Base-by-base conservation (phyloP, 331 rosid genomes). In the Telfairia occidentalis region DNA sequence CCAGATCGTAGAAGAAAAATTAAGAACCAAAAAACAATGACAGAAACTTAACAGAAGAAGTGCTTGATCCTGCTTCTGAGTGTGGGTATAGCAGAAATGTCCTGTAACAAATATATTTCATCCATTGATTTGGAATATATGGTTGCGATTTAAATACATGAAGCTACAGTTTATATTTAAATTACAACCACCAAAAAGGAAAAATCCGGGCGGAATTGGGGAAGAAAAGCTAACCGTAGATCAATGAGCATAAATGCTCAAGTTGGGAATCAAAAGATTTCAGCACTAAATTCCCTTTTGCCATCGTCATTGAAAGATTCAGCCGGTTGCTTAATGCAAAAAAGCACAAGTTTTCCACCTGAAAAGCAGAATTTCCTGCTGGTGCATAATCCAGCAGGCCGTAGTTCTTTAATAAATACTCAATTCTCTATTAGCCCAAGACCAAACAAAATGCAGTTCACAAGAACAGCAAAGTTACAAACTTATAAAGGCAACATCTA, bases 61-160 rank as follows among this genome's bases (percentile, higher is more conserved):
- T 5, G 54, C 54, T 48, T 21, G 9, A 42, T 42, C 48, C 48
- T 1, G 48, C 48, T 10, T 10, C 2, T 52, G 26, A 19, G 26
- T 55, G 2, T 60, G 67, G n/a, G n/a, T 32, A 11, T 13, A 58
- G 66, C 19, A 58, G 21, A 60, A 57, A 15, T 60, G 42, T 32
- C 19, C 30, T n/a, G 30, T 64, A n/a, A 35, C 18, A 64, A 35
- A 11, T 37, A 65, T 26, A 24, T 70, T 70, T 70, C 75, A 43
- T 70, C 42, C 53, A 70, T 43, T 70, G 75, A 49, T 28, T 70
- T 45, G 58, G 40, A 11, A 43, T 42, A 67, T 15, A 67, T 43
- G 58, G 75, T 70, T 70, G 75, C 46, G 58, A 70, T 43, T 70
- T 70, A 70, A 70, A 70, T 70, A 70, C 75, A 70, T 70, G 58